Evolutionary conservation across 306 rosid species (phyloP), one percentile per base, ranked within the genome.

Genomic region (Cicer chorassanicum): DNA sequence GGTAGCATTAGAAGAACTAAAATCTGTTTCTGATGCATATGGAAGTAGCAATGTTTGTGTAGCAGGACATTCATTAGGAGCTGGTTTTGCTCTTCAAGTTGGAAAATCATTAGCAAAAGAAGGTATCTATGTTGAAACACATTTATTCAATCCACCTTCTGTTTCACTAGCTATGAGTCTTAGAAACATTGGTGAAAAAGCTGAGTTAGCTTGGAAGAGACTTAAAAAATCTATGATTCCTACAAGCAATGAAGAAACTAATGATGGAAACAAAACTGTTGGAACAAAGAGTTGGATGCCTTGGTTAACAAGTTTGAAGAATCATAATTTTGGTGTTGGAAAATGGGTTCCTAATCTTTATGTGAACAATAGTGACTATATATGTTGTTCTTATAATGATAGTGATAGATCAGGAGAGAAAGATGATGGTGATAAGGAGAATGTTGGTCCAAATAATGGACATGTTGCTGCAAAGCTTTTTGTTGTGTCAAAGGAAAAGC

Each of bases 51-150:
- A 90, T 84, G 92, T 94, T 2, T 92, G 96, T 18, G 72, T 90
- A 54, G 92, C 99, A 4, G 99, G 99, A 6, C 99, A 92, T 75
- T 94, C 97, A n/a, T 67, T 94, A 29, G 99, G 97, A 4, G 99
- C 99, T 40, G 97, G 99, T 2, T 92, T 94, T 75, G 96, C 97
- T 78, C 96, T 94, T 68, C 97, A 94, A 72, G 92, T 94, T 1
- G 99, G 98, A 55, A 94, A 94, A 60, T 83, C 93, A 34, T 62
- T 94, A 36, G 99, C 99, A 9, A 94, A 90, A 77, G 95, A 94
- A 66, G 96, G 96, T 8, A 81, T 92, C 18, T 89, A 69, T 73
- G 89, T 92, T 6, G 99, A 92, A 48, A 90, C 99, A 3, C 99
- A 94, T 69, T 67, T 94, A 59, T 94, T 94, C 80, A 94, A 94